Evolutionary conservation across 176 grass and related monocot genomes (phyloP).

Genomic region (Oryza glumipatula): DNA sequence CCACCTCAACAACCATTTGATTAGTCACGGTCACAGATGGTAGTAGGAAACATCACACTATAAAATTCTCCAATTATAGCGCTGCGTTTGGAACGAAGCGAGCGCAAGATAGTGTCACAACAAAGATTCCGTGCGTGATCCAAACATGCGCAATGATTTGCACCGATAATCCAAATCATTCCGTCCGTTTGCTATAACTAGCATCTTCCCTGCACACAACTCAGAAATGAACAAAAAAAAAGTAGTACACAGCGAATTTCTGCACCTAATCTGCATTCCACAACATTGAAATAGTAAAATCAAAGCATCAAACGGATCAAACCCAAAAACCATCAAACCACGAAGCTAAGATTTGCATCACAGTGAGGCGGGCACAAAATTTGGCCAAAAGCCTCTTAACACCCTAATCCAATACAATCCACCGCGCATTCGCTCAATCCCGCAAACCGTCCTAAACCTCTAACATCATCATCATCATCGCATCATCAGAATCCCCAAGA

Average conservation of each 20-base stretch:
- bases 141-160: background rate
- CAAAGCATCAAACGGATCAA: background rate
- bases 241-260: background rate
- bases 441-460: background rate
- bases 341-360: background rate
- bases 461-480: background rate
- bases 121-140: background rate
- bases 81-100: background rate
- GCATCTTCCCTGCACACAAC: background rate
- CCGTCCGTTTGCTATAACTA: background rate
- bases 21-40: background rate
- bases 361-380: background rate
- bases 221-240: background rate
- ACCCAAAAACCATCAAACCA: background rate
- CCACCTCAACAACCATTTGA: conserved; percentile 26
- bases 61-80: background rate
- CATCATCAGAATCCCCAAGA: background rate
- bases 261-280: background rate
- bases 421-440: background rate
- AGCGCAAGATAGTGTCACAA: background rate
- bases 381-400: background rate
- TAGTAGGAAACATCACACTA: conserved; percentile 1
- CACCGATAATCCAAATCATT: background rate
- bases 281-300: background rate
- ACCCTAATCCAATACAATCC: background rate